Evolutionary conservation across 2,329 filamentous ascomycete species (phyloP), one percentile per base, ranked within the genome.

Genomic region (Fusarium pseudonygamai): DNA sequence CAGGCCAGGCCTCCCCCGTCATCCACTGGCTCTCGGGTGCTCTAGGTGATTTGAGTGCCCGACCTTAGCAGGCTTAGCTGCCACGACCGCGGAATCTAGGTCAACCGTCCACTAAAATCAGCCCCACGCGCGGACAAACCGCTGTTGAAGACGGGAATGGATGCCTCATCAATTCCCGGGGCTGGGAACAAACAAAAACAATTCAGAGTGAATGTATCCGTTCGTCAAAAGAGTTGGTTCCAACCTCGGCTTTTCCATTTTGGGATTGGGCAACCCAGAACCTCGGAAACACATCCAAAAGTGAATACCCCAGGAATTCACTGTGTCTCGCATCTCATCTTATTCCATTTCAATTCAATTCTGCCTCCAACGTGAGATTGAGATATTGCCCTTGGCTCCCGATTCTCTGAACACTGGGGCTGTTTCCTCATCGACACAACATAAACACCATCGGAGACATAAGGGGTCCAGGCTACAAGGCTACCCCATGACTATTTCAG

Each of bases 171-270:
- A 56, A 52, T 59, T 49, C 52, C 64, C 36, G 42, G 70, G 39
- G 28, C 28, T 39, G 39, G 50, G 52, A 40, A 40, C 45, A 37
- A 45, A n/a, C n/a, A 42, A 39, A 39, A 36, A 18, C 36, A 39
- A 22, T 39, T 22, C 37, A 39, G 11, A 39, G 37, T 39, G 6
- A 39, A 13, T 11, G n/a, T 46, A 34, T 34, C 32, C 32, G 32
- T 36, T 18, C 16, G 36, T 36, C 36, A 26, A 49, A 50, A 52
- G 30, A 52, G 36, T 34, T 34, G 32, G 67, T 18, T 46, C 36
- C 30, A 34, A 70, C 75, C 75, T 77, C 75, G 75, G 75, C 75
- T 75, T 76, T 68, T 50, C 72, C 61, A 32, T 55, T 64, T 71
- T 42, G 32, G 22, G 59, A 61, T 30, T 58, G 45, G 28, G 46